Conservation (phyloP, 306 rosid genomes). For the Inga leiocalycina region DNA sequence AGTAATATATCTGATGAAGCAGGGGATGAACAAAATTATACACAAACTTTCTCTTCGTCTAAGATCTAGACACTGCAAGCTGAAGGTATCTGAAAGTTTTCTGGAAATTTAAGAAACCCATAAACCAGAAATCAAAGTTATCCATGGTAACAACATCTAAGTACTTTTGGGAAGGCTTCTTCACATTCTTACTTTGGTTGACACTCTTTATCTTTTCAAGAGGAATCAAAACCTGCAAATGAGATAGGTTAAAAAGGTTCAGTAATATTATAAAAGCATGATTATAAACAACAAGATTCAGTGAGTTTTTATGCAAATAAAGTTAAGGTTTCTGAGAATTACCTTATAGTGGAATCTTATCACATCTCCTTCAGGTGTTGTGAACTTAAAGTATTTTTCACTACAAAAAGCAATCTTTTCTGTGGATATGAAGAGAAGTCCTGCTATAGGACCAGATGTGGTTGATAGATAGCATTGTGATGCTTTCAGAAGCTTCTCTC, state of each 20-base stretch:
- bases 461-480: conserved; percentile 62
- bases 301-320: background rate
- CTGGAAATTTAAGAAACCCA: conserved; percentile 59
- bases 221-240: conserved; percentile 55
- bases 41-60: background rate
- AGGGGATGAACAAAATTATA: background rate
- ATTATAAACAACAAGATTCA: background rate
- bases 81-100: conserved; percentile 45
- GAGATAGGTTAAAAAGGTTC: background rate
- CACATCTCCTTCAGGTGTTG: conserved; percentile 42
- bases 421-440: conserved; percentile 68
- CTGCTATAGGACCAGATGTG: conserved; percentile 65
- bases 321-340: background rate
- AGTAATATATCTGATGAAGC: conserved; percentile 15
- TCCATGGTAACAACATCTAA: conserved; percentile 56
- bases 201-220: conserved; percentile 43
- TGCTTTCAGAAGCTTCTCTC: conserved; percentile 53
- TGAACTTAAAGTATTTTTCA: conserved; percentile 49
- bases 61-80: conserved; percentile 38
- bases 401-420: conserved; percentile 67
- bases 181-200: conserved; percentile 46
- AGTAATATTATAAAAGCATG: background rate
- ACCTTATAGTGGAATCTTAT: conserved; percentile 53
- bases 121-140: conserved; percentile 63
- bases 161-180: conserved; percentile 57